Evolutionary conservation across 768 basidiomycete genomes (phyloP).

Genomic region (Leccinum aurantiacum): DNA sequence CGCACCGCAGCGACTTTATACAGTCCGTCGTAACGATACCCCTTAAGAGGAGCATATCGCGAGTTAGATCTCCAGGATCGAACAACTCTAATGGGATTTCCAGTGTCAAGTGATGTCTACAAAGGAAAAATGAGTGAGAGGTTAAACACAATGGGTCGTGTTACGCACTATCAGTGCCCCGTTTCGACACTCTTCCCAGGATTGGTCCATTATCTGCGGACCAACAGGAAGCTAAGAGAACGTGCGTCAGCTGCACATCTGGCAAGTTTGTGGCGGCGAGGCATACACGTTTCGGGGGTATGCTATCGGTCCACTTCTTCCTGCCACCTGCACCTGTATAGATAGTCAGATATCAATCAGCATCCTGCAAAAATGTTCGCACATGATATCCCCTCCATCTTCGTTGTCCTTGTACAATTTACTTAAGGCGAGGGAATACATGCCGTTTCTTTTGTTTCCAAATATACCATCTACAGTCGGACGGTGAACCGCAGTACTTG

Average conservation of each 20-base stretch:
- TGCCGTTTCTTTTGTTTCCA: conserved; percentile 14
- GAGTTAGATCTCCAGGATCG: no score
- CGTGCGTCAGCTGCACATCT: no score
- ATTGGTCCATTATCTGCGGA: no score
- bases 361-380: not conserved
- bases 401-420: conserved; percentile 24
- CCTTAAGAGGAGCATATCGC: no score
- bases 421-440: conserved; percentile 23
- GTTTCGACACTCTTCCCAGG: not conserved
- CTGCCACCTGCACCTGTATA: conserved; percentile 32
- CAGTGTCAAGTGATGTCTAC: conserved; percentile 14
- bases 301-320: not conserved
- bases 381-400: conserved; percentile 30
- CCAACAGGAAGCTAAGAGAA: no score
- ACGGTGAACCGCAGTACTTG: conserved; percentile 21
- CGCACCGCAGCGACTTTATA: no score
- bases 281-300: conserved; percentile 26
- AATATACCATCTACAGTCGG: conserved; percentile 15
- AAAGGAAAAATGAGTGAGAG: not conserved
- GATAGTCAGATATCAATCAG: conserved; percentile 9
- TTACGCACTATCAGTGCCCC: conserved; percentile 21
- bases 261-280: no score
- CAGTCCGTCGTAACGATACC: no score
- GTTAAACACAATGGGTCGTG: not conserved
- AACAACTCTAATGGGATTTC: no score